These are phyloP conservation scores for Ustanciosporium gigantosporum DNA, from an alignment of 1,284 basidiomycete genomes.

Conservation along the genomic window DNA sequence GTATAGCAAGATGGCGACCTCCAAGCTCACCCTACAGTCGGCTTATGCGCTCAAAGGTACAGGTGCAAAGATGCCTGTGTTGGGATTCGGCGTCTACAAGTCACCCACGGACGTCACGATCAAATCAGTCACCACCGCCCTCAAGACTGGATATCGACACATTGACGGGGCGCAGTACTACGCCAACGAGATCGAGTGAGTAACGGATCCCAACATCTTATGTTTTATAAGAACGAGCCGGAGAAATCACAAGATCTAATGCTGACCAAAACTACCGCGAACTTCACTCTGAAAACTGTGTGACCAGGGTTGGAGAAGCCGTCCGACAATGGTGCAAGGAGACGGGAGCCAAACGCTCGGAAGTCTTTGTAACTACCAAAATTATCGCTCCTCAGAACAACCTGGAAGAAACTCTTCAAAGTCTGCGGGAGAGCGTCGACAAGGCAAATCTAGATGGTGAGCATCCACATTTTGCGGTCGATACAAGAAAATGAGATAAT, in stretches of 20 bases:
- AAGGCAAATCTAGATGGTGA: slow-evolving; percentile 26
- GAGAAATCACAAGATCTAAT: too few species aligned
- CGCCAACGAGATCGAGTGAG: slow-evolving; percentile 30
- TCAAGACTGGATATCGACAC: slow-evolving; percentile 32
- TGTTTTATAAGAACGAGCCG: too few species aligned
- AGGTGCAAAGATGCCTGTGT: slow-evolving; percentile 26
- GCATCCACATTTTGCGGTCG: not conserved
- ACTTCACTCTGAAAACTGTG: too few species aligned
- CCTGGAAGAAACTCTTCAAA: slow-evolving; percentile 20
- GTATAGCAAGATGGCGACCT: not conserved
- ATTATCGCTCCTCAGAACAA: slow-evolving; percentile 15
- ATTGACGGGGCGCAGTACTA: slow-evolving; percentile 40
- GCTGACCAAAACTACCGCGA: too few species aligned
- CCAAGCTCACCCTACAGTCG: slow-evolving; percentile 25
- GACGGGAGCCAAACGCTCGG: slow-evolving; percentile 16
- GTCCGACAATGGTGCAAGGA: slow-evolving; percentile 29
- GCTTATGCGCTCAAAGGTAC: slow-evolving; percentile 20
- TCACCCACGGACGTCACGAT: slow-evolving; percentile 19
- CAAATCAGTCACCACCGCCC: slow-evolving; percentile 24
- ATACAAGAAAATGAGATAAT: not conserved
- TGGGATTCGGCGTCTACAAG: slow-evolving; percentile 39
- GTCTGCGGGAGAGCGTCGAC: slow-evolving; percentile 21
- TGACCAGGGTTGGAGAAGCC: slow-evolving; percentile 20
- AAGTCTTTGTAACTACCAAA: slow-evolving; percentile 41
- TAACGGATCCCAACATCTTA: too few species aligned